Evolutionary conservation across 441 rosid genomes (phyloP), one percentile per base, ranked within the genome.

Genomic region (Mallotus repandus): DNA sequence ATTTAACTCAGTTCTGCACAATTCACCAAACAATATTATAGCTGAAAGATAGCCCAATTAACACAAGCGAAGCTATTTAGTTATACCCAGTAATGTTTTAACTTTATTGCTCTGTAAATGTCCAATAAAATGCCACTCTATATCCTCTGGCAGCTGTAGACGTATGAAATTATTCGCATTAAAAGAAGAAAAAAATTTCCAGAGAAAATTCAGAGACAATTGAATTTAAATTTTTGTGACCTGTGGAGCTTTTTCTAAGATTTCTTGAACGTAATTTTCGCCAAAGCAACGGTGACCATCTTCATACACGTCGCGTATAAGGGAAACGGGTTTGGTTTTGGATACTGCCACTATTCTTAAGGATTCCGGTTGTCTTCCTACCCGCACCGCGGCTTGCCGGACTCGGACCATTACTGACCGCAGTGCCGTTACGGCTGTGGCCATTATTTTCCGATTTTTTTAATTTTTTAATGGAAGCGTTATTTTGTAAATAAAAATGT

Each of bases 31-130:
- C 41, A 38, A 4, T 38, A 38, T 38, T 38, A 38, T 38, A 38
- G 32, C 32, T 29, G 3, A 29, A 29, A 29, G 32, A 29, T 3
- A 38, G 7, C 7, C 41, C 41, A 38, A 38, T 6, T 38, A 38
- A 38, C 7, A 38, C 41, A 38, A 38, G 41, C 41, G 41, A 38
- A 38, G 41, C 41, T 38, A 38, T 38, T 38, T 38, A 38, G 9
- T 14, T 90, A 78, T 72, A 91, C 98, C 82, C 60, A 90, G 74
- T 70, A 94, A 87, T 46, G 82, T 74, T 82, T 91, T 94, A 66
- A 84, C 97, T 88, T 94, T 92, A 83, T 94, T 94, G 81, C 89
- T 90, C 86, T 94, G 97, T 81, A 92, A 80, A 77, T 89, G 93
- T 64, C 97, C 98, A n/a, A 90, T 76, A 75, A 85, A 92, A 80